Conservation (phyloP, 1,139 yeast species). For the Blastobotrys arbuscula region DNA sequence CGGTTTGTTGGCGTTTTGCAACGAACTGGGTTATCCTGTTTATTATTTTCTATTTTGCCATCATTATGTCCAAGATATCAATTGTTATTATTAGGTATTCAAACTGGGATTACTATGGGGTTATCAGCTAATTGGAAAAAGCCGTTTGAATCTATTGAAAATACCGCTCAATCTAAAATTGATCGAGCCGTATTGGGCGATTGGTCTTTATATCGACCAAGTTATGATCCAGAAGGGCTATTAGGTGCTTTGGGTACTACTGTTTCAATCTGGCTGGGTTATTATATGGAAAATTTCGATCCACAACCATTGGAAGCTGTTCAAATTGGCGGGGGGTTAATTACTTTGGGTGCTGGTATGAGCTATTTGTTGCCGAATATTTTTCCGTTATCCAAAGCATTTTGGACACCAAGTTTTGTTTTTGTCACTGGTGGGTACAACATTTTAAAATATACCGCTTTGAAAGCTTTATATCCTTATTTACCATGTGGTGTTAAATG, state of each 20-base stretch:
- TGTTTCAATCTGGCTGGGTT: constrained; percentile 35
- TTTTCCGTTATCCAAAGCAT: constrained; percentile 34
- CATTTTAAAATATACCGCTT: constrained; percentile 28
- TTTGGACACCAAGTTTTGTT: constrained; percentile 37
- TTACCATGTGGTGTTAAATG: constrained; percentile 23
- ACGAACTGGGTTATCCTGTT: constrained; percentile 33
- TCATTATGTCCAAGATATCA: constrained; percentile 22
- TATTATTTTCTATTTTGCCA: constrained; percentile 23
- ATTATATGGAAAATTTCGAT: constrained; percentile 26
- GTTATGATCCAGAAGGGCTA: constrained; percentile 37
- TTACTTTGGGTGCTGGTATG: constrained; percentile 28
- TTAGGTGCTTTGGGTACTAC: constrained; percentile 34
- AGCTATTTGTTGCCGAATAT: constrained; percentile 28
- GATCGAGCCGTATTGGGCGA: constrained; percentile 26
- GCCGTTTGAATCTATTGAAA: constrained; percentile 29
- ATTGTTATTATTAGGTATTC: constrained; percentile 23
- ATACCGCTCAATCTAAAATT: constrained; percentile 33
- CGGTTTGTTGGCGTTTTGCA: constrained; percentile 37
- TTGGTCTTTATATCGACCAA: constrained; percentile 25
- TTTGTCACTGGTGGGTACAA: constrained; percentile 31
- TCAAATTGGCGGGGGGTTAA: constrained; percentile 26
- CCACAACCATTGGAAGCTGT: constrained; percentile 24
- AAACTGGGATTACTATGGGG: constrained; percentile 28
- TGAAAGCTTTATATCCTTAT: constrained; percentile 23
- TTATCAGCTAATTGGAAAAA: constrained; percentile 24